These are phyloP conservation scores for Casaregolazyma suthepensis DNA, from an alignment of 1,139 yeast genomes.

Conservation along the genomic window DNA sequence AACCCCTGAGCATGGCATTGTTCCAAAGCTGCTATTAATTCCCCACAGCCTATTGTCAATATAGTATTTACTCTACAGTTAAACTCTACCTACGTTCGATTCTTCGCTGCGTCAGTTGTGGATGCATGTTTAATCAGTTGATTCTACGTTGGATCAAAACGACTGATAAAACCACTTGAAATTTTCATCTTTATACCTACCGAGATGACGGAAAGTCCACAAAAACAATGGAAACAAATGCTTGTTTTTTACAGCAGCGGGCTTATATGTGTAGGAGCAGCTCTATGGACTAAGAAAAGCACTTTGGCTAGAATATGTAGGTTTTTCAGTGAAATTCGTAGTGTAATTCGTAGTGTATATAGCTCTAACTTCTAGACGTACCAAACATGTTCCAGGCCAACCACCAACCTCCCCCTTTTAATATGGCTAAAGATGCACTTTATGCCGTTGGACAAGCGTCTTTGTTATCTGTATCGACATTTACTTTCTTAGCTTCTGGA, in stretches of 20 bases:
- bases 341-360: neutral
- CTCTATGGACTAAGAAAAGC: conserved; percentile 70
- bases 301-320: conserved; percentile 47
- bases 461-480: conserved; percentile 62
- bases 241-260: conserved; percentile 67
- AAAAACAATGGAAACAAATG: conserved; percentile 52
- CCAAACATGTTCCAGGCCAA: conserved; percentile 82
- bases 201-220: neutral
- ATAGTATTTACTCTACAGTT: too few relatives aligned
- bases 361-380: conserved; percentile 35
- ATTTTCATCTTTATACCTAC: neutral
- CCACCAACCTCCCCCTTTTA: conserved; percentile 77
- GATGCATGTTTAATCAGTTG: conserved; percentile 21
- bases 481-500: conserved; percentile 70
- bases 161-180: neutral
- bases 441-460: conserved; percentile 83
- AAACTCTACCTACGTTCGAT: conserved; percentile 22
- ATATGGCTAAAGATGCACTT: conserved; percentile 77
- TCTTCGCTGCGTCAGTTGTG: conserved; percentile 26
- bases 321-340: conserved; percentile 1
- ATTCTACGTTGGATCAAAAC: neutral
- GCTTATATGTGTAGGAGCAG: conserved; percentile 61
- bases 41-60: conserved; percentile 60
- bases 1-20: conserved; percentile 78
- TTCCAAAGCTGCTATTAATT: conserved; percentile 80